Percentiles rank a stretch among this genome's conserved stretches.
These are phyloP conservation scores for Carex pumila DNA, from an alignment of 176 grass and related monocot genomes.

Conservation along the genomic window DNA sequence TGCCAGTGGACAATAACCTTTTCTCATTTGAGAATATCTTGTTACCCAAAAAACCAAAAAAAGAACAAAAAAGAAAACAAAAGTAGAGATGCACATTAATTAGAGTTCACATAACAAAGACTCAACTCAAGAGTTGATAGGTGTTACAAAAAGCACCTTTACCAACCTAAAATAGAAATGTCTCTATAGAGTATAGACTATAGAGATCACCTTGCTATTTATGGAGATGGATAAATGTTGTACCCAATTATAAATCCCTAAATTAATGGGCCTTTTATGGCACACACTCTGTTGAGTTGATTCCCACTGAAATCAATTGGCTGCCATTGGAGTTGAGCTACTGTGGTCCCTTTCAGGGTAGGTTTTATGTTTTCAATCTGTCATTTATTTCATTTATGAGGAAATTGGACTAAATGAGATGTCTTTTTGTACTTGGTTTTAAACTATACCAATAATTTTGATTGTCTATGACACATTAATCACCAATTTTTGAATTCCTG, in stretches of 20 bases:
- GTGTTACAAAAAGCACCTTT: slow-evolving; percentile 4
- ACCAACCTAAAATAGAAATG: slow-evolving; percentile 10
- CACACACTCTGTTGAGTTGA: neutral
- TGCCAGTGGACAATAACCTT: too few relatives aligned
- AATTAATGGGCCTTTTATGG: slow-evolving; percentile 6
- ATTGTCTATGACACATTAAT: neutral
- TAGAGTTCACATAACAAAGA: neutral
- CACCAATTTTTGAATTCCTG: too few relatives aligned
- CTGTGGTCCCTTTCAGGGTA: neutral
- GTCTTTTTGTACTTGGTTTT: neutral
- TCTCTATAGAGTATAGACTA: neutral
- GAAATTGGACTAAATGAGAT: neutral
- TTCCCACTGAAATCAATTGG: slow-evolving; percentile 10
- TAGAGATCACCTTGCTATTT: neutral
- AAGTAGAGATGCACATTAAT: neutral
- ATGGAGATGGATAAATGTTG: slow-evolving; percentile 2
- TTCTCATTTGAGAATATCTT: neutral
- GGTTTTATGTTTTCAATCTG: neutral
- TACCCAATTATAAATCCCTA: slow-evolving; percentile 8
- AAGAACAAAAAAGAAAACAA: neutral
- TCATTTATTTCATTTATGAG: neutral
- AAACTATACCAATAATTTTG: neutral
- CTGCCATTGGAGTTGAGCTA: neutral
- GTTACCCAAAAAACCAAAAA: neutral
- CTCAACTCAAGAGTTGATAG: neutral